Percentiles rank a stretch among this genome's conserved stretches.
phyloP scores from a whole-genome alignment of 1,139 yeast genomes.

The Hyphopichia wangnamkhiaoensis region DNA sequence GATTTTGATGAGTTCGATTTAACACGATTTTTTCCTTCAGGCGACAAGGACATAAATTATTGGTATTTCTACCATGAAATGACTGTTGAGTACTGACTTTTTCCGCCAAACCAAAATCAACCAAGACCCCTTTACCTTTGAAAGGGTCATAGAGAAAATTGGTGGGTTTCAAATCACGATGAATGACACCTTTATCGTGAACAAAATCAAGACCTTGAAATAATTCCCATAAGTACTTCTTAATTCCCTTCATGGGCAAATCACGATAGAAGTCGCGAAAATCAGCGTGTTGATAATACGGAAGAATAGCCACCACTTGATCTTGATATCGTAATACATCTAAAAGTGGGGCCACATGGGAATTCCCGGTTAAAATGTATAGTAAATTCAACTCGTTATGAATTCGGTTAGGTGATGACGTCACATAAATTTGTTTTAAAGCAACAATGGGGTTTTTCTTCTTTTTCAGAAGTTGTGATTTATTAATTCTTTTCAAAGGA shows the following conservation, averaged over 20 bases:
- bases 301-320: slow-evolving; percentile 89
- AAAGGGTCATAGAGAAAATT: slow-evolving; percentile 81
- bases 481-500: slow-evolving; percentile 32
- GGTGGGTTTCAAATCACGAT: slow-evolving; percentile 88
- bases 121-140: slow-evolving; percentile 77
- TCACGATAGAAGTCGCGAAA: slow-evolving; percentile 85
- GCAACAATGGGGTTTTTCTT: slow-evolving; percentile 71
- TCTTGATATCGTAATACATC: slow-evolving; percentile 88
- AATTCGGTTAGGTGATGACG: slow-evolving; percentile 90
- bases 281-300: slow-evolving; percentile 89
- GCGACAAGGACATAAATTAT: slow-evolving; percentile 34
- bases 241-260: slow-evolving; percentile 76
- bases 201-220: slow-evolving; percentile 75
- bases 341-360: slow-evolving; percentile 81
- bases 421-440: slow-evolving; percentile 87
- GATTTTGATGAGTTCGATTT: slow-evolving; percentile 29
- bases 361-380: slow-evolving; percentile 65
- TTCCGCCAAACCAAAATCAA: slow-evolving; percentile 93
- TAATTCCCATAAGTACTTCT: slow-evolving; percentile 76
- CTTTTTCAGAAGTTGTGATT: slow-evolving; percentile 13
- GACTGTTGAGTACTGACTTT: slow-evolving; percentile 18
- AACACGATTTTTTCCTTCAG: slow-evolving; percentile 24
- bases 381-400: slow-evolving; percentile 81
- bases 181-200: slow-evolving; percentile 75
- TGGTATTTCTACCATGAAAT: slow-evolving; percentile 12